Base-by-base conservation (phyloP, 2,329 filamentous ascomycete species). In the Colletotrichum salicis region DNA sequence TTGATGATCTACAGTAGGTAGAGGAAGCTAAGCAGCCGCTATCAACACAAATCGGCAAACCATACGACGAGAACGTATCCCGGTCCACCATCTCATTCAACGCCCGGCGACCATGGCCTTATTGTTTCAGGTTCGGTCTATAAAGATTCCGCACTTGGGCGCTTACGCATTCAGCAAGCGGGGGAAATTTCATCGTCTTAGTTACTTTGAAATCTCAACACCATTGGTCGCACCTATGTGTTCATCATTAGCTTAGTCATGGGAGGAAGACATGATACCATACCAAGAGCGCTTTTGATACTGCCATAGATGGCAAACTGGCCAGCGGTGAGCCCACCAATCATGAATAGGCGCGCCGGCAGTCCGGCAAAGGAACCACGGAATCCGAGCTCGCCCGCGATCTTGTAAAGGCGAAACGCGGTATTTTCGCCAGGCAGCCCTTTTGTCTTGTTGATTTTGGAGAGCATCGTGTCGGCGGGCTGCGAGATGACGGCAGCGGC, bases 381-480 rank as follows among this genome's bases (percentile, higher is more conserved):
- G 82, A 97, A 72, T 80, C 94, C 94, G 78, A 97, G 92, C 86
- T 96, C 93, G 85, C 91, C 92, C 77, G 86, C 93, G 80, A 97
- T 96, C 91, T 96, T 96, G 87, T 95, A 87, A 80, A 97, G 86
- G 84, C 94, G 92, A 82, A 86, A 89, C 80, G 89, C 89, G 78
- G 93, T 96, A 79, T 94, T 90, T 88, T 97, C 93, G 87, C 94
- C 94, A 75, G 94, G 93, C 72, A 91, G 87, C 85, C 93, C 94
- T 88, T 94, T 92, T 85, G 93, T 94, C 92, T 96, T 96, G 92
- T 96, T 96, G 89, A 96, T 96, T 90, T 95, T 96, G 86, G 90
- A 93, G 76, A 97, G 91, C 94, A 96, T 96, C 81, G 94, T 96
- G 84, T 97, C 94, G 82, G 94, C 94, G 77, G 94, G 94, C 87